phyloP scores from a whole-genome alignment of 805 yeast species.

The Sugiyamaella boreocaroliniensis region DNA sequence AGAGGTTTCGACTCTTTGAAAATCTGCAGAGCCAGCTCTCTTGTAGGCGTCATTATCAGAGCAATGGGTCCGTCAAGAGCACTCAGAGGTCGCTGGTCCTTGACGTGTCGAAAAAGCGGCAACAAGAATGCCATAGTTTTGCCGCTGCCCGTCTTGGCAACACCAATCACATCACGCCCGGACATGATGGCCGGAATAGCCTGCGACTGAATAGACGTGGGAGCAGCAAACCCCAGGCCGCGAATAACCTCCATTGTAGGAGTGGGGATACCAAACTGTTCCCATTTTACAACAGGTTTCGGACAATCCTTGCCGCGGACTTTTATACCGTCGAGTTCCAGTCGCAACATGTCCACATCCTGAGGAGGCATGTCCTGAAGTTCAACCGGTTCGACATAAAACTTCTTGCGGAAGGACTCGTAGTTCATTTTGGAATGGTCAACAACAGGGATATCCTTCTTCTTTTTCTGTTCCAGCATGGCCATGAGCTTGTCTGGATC shows the following conservation, averaged over 20 bases:
- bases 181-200: constrained; percentile 86
- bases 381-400: constrained; percentile 58
- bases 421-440: constrained; percentile 42
- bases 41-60: constrained; percentile 77
- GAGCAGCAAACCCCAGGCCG: constrained; percentile 47
- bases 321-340: constrained; percentile 55
- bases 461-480: constrained; percentile 34
- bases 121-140: constrained; percentile 83
- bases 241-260: constrained; percentile 48
- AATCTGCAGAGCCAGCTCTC: constrained; percentile 87
- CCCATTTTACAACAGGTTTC: constrained; percentile 68
- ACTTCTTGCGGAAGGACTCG: constrained; percentile 50
- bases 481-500: constrained; percentile 30
- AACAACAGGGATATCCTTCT: constrained; percentile 45
- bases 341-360: constrained; percentile 51
- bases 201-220: constrained; percentile 87
- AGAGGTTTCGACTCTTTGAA: constrained; percentile 58
- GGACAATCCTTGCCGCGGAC: constrained; percentile 54
- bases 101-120: constrained; percentile 78
- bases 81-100: constrained; percentile 54
- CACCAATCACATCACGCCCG: constrained; percentile 85
- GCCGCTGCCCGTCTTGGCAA: constrained; percentile 96
- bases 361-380: constrained; percentile 41
- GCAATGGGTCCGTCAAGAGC: constrained; percentile 67
- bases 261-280: constrained; percentile 70